These are phyloP conservation scores for Vinca minor DNA, from an alignment of 257 asterid genomes.

Conservation along the genomic window DNA sequence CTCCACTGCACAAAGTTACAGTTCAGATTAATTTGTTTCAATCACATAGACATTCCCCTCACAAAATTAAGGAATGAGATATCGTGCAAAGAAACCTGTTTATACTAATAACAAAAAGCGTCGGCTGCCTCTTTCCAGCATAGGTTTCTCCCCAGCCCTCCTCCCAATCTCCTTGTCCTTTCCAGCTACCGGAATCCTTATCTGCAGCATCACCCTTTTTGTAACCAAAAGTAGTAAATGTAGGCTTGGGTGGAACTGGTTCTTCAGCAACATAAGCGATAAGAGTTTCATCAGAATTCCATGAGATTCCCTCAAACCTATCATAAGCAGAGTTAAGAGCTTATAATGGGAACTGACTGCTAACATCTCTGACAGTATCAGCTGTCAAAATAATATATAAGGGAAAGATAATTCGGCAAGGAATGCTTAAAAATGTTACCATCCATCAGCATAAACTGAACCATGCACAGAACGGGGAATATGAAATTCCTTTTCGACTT, in stretches of 20 bases:
- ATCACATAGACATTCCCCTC: not conserved
- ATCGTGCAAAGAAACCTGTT: slow-evolving; percentile 35
- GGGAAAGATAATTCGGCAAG: not conserved
- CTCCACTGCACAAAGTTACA: slow-evolving; percentile 58
- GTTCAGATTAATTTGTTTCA: not conserved
- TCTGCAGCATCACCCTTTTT: slow-evolving; percentile 46
- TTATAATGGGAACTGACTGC: slow-evolving; percentile 7
- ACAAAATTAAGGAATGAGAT: slow-evolving; percentile 10
- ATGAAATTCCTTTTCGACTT: slow-evolving; percentile 61
- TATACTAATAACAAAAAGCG: slow-evolving; percentile 62
- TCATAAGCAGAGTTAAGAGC: slow-evolving; percentile 15
- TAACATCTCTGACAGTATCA: too few species aligned
- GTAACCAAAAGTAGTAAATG: slow-evolving; percentile 51
- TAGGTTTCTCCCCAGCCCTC: slow-evolving; percentile 99
- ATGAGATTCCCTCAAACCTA: slow-evolving; percentile 96
- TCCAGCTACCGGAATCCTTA: slow-evolving; percentile 74
- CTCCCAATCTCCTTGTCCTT: slow-evolving; percentile 91
- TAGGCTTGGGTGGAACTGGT: slow-evolving; percentile 53
- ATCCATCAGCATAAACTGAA: slow-evolving; percentile 77
- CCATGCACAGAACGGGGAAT: slow-evolving; percentile 71
- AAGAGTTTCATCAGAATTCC: slow-evolving; percentile 73
- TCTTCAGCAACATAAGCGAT: slow-evolving; percentile 90
- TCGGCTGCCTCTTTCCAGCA: slow-evolving; percentile 78
- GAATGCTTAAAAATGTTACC: slow-evolving; percentile 38
- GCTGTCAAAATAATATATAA: not conserved